Evolutionary conservation across 495 filamentous ascomycete species (phyloP).

Genomic region (Neurospora sp.): DNA sequence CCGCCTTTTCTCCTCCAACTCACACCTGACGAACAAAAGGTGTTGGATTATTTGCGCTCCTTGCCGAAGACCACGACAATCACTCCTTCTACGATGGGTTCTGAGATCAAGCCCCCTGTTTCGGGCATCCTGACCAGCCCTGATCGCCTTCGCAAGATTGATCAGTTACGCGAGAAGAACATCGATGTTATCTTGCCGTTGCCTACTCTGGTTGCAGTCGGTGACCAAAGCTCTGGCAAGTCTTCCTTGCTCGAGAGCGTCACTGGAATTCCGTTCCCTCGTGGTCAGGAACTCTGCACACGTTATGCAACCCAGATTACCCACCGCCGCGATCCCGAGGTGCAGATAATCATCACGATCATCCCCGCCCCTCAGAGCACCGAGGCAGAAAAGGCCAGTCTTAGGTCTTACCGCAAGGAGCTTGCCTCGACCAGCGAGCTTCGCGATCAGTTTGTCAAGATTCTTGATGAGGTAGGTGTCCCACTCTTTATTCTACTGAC

Average conservation of each 20-base stretch:
- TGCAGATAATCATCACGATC: slow-evolving; percentile 27
- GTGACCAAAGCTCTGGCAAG: slow-evolving; percentile 41
- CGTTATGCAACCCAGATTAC: slow-evolving; percentile 48
- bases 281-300: slow-evolving; percentile 38
- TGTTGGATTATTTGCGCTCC: no score
- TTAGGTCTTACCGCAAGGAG: slow-evolving; percentile 8
- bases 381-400: slow-evolving; percentile 5
- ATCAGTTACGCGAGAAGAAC: slow-evolving; percentile 29
- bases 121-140: slow-evolving; percentile 8
- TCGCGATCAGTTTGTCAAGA: slow-evolving; percentile 9
- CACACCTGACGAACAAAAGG: no score
- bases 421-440: slow-evolving; percentile 7
- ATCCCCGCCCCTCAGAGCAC: slow-evolving; percentile 28
- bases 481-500: neutral
- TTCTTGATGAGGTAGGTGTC: slow-evolving; percentile 16
- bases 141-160: slow-evolving; percentile 22
- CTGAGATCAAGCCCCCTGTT: neutral
- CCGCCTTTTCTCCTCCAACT: no score
- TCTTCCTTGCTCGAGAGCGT: slow-evolving; percentile 38
- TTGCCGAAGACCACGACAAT: neutral
- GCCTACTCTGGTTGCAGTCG: slow-evolving; percentile 36
- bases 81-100: neutral
- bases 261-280: slow-evolving; percentile 38
- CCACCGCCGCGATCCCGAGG: slow-evolving; percentile 19
- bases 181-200: slow-evolving; percentile 28